phyloP scores from a whole-genome alignment of 176 grass and related monocot genomes.

The Sorghum bicolor region DNA sequence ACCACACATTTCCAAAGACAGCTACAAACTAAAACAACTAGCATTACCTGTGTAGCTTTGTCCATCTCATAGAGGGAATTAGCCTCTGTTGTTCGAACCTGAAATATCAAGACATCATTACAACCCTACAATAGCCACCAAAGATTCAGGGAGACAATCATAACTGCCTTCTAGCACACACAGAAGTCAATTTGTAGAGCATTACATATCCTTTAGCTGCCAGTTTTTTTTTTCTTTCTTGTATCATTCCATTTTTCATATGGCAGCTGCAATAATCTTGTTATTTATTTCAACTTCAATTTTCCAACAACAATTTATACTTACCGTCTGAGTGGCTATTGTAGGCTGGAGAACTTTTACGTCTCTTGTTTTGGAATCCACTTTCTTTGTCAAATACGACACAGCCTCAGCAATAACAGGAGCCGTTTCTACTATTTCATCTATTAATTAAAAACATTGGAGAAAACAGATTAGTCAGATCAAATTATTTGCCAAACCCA shows the following conservation, averaged over 20 bases:
- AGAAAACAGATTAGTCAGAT: constrained; percentile 18
- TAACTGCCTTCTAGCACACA: background rate
- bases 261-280: background rate
- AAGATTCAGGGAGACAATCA: background rate
- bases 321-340: constrained; percentile 93
- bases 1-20: background rate
- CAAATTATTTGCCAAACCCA: background rate
- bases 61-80: constrained; percentile 96
- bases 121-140: background rate
- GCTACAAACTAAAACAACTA: background rate
- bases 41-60: constrained; percentile 79
- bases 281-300: background rate
- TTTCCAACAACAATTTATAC: constrained; percentile 19
- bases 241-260: background rate
- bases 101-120: constrained; percentile 27
- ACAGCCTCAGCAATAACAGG: constrained; percentile 77
- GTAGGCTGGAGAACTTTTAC: constrained; percentile 92
- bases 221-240: background rate
- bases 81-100: constrained; percentile 60
- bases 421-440: constrained; percentile 54
- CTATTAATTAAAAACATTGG: constrained; percentile 32
- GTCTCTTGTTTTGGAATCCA: constrained; percentile 91
- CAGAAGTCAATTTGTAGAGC: background rate
- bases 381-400: constrained; percentile 88
- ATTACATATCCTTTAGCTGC: background rate